Evolutionary conservation across 1,139 yeast genomes (phyloP), one percentile per base, ranked within the genome.

Genomic region (Saccharomyces hybrid): DNA sequence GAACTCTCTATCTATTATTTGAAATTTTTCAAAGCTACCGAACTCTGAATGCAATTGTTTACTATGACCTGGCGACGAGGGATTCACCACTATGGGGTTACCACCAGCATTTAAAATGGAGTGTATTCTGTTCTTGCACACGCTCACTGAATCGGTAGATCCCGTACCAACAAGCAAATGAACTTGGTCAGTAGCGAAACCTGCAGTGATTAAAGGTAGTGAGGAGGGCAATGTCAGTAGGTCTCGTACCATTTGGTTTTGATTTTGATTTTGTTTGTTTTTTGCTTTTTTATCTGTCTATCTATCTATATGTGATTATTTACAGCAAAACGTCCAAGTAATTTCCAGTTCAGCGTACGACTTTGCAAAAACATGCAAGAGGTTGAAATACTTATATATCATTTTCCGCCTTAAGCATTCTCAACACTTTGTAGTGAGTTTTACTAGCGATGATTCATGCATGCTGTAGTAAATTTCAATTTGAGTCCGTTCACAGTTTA

Each of bases 81-180:
- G 58, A 29, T 61, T 66, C 16, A 86, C 70, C 14, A 84, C 69
- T 0, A 83, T 72, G 1, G 88, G 83, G 2, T 55, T 64, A 1
- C 89, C 91, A 9, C 89, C 88, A 21, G 82, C 70, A 44, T 76
- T 78, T 21, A 79, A 62, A 5, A 84, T 74, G 14, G 78, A 69
- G 46, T 73, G 73, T 16, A 80, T 73, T 57, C 95, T 75, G 42
- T 75, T 73, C n/a, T 74, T 68, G 0, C 84, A 73, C 24, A 81
- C 72, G 9, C 78, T 76, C 3, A 85, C 74, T 6, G 57, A 57
- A 4, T 53, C 54, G 9, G 61, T 27, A 11, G 51, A 29, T 24
- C 62, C 60, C 1, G 77, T 67, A 50, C 95, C 96, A 7, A 87
- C 71, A 2, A 89, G 76, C 47, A 88, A 70, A 61, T 84, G 88